phyloP scores from a whole-genome alignment of 768 basidiomycete species.

The Boletus tylopilopsis region DNA sequence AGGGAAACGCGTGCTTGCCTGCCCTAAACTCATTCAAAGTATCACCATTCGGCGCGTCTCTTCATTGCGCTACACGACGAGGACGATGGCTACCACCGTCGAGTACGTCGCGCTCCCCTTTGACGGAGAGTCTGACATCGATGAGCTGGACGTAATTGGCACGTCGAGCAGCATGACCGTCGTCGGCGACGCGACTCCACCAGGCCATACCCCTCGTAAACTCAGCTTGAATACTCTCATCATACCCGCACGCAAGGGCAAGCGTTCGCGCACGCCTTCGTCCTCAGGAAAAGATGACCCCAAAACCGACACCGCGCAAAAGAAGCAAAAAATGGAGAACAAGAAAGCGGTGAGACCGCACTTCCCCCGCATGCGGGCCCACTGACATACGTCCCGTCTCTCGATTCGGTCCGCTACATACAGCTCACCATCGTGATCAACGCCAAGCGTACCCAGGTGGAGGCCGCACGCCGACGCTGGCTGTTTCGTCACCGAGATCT shows the following conservation, averaged over 20 bases:
- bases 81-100: background rate
- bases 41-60: background rate
- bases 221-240: constrained; percentile 2
- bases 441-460: constrained; percentile 35
- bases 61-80: background rate
- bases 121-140: constrained; percentile 13
- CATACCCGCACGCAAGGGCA: constrained; percentile 13
- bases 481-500: constrained; percentile 40
- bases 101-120: constrained; percentile 11
- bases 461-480: constrained; percentile 45
- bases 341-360: constrained; percentile 38
- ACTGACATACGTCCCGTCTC: background rate
- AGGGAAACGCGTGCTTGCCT: constrained; percentile 22
- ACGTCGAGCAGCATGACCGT: constrained; percentile 26
- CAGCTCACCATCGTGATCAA: constrained; percentile 42
- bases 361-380: background rate
- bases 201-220: background rate
- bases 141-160: constrained; percentile 30
- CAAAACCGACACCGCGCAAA: constrained; percentile 1
- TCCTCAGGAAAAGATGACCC: background rate
- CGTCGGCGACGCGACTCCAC: constrained; percentile 27
- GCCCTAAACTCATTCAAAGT: constrained; percentile 17
- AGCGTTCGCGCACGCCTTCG: constrained; percentile 17
- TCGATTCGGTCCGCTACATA: background rate
- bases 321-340: constrained; percentile 33